Percentiles rank a stretch among this genome's conserved stretches.
phyloP scores from a whole-genome alignment of 1,284 basidiomycete genomes.

The Ganoderma resinaceum region DNA sequence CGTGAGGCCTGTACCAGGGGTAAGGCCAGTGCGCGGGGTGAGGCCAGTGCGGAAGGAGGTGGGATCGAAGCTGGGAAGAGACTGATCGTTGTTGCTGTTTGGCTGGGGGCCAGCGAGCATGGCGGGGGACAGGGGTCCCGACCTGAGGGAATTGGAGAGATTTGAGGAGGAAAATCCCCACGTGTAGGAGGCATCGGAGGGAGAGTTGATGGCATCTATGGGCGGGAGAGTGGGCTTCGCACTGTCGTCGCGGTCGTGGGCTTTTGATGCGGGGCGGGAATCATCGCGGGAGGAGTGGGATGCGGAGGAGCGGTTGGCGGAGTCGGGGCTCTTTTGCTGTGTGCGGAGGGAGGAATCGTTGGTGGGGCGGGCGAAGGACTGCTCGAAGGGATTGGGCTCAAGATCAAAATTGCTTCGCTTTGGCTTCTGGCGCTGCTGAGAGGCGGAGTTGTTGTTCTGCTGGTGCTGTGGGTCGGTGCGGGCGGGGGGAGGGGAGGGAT shows the following conservation, averaged over 20 bases:
- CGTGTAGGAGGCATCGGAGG: slow-evolving; percentile 77
- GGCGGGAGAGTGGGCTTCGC: slow-evolving; percentile 82
- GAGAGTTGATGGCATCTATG: slow-evolving; percentile 85
- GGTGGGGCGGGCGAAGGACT: slow-evolving; percentile 78
- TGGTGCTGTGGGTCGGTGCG: slow-evolving; percentile 3
- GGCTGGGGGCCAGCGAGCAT: slow-evolving; percentile 90
- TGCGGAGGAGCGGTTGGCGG: slow-evolving; percentile 46
- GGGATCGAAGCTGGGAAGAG: slow-evolving; percentile 68
- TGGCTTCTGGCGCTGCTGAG: slow-evolving; percentile 28
- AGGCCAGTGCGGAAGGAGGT: slow-evolving; percentile 82
- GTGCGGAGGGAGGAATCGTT: slow-evolving; percentile 56
- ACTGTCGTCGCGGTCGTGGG: slow-evolving; percentile 45
- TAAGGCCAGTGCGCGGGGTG: slow-evolving; percentile 77
- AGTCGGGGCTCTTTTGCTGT: slow-evolving; percentile 39
- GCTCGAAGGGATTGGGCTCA: slow-evolving; percentile 97
- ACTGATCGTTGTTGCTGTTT: slow-evolving; percentile 41
- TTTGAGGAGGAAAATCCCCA: slow-evolving; percentile 72
- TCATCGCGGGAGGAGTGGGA: slow-evolving; percentile 48
- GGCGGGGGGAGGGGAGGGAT: slow-evolving; percentile 17
- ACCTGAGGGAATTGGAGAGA: slow-evolving; percentile 79
- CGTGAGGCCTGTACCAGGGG: slow-evolving; percentile 84
- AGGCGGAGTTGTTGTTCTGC: slow-evolving; percentile 13
- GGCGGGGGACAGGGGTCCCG: slow-evolving; percentile 92
- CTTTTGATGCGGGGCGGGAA: slow-evolving; percentile 44
- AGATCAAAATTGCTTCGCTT: slow-evolving; percentile 77